Evolutionary conservation across 768 basidiomycete species (phyloP), one percentile per base, ranked within the genome.

Genomic region (Xerocomellus dryophilus): DNA sequence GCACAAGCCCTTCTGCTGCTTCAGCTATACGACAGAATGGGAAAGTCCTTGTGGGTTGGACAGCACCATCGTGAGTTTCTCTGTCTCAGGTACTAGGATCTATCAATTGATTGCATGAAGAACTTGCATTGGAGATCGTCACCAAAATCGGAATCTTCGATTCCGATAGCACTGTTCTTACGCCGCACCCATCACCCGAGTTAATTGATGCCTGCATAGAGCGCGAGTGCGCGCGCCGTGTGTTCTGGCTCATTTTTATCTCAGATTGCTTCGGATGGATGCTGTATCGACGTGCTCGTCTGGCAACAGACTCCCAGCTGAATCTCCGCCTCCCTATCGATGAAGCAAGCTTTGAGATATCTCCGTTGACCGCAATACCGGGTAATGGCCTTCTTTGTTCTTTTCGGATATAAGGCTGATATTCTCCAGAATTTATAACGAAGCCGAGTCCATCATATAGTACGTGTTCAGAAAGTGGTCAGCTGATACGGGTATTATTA

Each of bases 311-410:
- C 41, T 68, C 72, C 39, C 80, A 86, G 54, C 68, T 82, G 53
- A 77, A 76, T 34, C 77, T 90, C 40, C 81, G 85, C 45, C 74
- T 92, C 34, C 90, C 90, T n/a, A 82, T 84, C 8, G 88, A 91
- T 64, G 90, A 92, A 69, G 83, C 87, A 9, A 85, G 81, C 66
- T 92, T 91, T 62, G 89, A 92, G 67, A 72, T 92, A 52, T 81
- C 81, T 25, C 81, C 82, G 23, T 48, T 72, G 51, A 61, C 71
- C 11, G 58, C 71, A 47, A 39, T 71, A 47, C 69, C 71, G 53
- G 71, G 71, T 74, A 58, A 47, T 45, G 25, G 7, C 38, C 46
- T 47, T 12, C 51, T 38, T 44, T 23, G 11, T 31, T 23, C 17
- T 39, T 44, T 27, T 61, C 18, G 4, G 29, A 56, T 34, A 40